Evolutionary conservation across 2,329 filamentous ascomycete species (phyloP).

Genomic region (Falciphora oryzae): DNA sequence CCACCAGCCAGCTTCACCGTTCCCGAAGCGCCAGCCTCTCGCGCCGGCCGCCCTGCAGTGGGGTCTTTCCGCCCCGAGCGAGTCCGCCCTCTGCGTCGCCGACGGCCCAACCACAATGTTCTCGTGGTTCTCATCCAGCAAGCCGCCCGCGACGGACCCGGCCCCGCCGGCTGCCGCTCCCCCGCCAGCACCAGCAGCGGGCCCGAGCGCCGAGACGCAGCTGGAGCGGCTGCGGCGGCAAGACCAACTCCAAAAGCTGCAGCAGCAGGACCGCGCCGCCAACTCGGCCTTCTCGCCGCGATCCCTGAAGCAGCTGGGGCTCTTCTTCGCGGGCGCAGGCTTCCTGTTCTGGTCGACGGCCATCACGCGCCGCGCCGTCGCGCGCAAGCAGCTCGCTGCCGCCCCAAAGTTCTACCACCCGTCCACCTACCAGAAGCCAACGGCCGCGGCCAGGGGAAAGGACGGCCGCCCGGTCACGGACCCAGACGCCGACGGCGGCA

Average conservation of each 20-base stretch:
- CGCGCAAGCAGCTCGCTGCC: conserved; percentile 53
- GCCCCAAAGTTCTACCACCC: conserved; percentile 68
- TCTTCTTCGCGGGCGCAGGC: conserved; percentile 69
- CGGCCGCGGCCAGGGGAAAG: conserved; percentile 24
- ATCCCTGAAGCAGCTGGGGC: conserved; percentile 55
- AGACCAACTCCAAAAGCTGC: not conserved
- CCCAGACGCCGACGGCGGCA: conserved; percentile 44
- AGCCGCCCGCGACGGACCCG: not conserved
- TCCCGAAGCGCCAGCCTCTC: too few species aligned
- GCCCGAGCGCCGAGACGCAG: not conserved
- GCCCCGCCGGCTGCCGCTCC: not conserved
- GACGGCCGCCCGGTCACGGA: conserved; percentile 34
- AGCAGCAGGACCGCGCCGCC: conserved; percentile 4
- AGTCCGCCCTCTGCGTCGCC: too few species aligned
- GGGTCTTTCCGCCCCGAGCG: too few species aligned
- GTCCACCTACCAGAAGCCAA: conserved; percentile 36
- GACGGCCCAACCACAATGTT: not conserved
- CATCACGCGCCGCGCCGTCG: conserved; percentile 65
- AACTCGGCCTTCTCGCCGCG: conserved; percentile 36
- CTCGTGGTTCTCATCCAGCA: conserved; percentile 2
- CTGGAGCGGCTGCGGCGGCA: not conserved
- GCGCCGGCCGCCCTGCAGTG: too few species aligned
- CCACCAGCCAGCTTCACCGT: not conserved
- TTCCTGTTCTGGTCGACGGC: conserved; percentile 69
- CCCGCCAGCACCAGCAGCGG: not conserved